Evolutionary conservation across 2,329 filamentous ascomycete genomes (phyloP).

Genomic region (Colletotrichum aenigma): DNA sequence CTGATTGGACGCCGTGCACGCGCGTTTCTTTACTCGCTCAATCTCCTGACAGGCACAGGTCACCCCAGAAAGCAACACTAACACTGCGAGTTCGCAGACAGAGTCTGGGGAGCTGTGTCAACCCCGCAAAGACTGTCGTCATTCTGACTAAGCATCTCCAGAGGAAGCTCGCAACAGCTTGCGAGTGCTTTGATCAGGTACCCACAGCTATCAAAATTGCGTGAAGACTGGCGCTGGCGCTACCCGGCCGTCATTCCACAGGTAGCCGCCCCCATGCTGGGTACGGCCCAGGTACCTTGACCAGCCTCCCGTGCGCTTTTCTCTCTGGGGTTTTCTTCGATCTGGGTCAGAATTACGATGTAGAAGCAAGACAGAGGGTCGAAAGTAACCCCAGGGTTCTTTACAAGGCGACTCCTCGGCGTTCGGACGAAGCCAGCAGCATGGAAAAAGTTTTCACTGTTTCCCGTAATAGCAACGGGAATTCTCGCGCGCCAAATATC

Average conservation of each 20-base stretch:
- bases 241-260: slow-evolving; percentile 6
- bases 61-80: neutral
- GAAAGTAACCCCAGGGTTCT: neutral
- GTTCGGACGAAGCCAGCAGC: neutral
- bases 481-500: neutral
- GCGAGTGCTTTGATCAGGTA: neutral
- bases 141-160: slow-evolving; percentile 12
- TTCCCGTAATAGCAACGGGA: neutral
- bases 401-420: neutral
- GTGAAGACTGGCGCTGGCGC: slow-evolving; percentile 2
- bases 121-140: slow-evolving; percentile 22
- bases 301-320: neutral
- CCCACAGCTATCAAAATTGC: slow-evolving; percentile 18
- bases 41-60: neutral
- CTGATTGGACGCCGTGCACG: neutral
- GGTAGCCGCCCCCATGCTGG: neutral
- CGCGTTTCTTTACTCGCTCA: neutral
- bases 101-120: neutral
- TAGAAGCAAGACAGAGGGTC: neutral
- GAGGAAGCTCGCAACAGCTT: neutral
- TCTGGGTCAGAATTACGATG: slow-evolving; percentile 2
- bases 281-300: slow-evolving; percentile 8
- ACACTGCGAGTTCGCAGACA: neutral
- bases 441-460: neutral
- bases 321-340: neutral